Evolutionary conservation across 306 rosid genomes (phyloP).

Genomic region (Fragaria iinumae): DNA sequence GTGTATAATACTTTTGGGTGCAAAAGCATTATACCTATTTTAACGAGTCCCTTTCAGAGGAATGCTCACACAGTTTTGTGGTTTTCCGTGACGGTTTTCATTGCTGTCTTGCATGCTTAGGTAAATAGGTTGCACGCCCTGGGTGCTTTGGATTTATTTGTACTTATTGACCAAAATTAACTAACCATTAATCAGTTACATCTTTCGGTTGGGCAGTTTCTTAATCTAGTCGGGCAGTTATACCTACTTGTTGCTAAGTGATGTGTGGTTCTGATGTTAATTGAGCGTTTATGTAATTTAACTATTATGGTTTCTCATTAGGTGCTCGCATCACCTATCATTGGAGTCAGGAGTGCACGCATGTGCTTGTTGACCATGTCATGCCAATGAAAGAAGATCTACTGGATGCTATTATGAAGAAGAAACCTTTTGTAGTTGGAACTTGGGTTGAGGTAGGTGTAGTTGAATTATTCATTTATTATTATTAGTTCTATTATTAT

Average conservation of each 20-base stretch:
- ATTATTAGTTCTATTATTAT: no score
- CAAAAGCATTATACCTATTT: no score
- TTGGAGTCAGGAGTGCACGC: slow-evolving; percentile 74
- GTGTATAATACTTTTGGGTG: no score
- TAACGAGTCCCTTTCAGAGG: no score
- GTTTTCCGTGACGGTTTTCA: no score
- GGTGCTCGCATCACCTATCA: slow-evolving; percentile 57
- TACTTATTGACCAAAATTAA: not conserved
- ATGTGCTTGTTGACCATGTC: slow-evolving; percentile 72
- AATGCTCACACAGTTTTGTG: no score
- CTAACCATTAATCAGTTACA: not conserved
- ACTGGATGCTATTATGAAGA: slow-evolving; percentile 63
- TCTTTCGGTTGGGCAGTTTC: not conserved
- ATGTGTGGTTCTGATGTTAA: not conserved
- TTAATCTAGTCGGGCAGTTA: not conserved
- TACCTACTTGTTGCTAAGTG: not conserved
- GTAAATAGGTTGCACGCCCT: not conserved
- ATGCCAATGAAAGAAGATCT: slow-evolving; percentile 62
- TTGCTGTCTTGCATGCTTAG: no score
- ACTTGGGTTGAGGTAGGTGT: slow-evolving; percentile 78
- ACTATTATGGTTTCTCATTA: slow-evolving; percentile 35
- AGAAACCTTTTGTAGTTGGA: slow-evolving; percentile 56
- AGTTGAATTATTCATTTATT: not conserved
- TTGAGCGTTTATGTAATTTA: slow-evolving; percentile 15
- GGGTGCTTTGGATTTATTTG: not conserved